Conservation (phyloP, 179 eudicot species). For the Amaranthus tricolor region DNA sequence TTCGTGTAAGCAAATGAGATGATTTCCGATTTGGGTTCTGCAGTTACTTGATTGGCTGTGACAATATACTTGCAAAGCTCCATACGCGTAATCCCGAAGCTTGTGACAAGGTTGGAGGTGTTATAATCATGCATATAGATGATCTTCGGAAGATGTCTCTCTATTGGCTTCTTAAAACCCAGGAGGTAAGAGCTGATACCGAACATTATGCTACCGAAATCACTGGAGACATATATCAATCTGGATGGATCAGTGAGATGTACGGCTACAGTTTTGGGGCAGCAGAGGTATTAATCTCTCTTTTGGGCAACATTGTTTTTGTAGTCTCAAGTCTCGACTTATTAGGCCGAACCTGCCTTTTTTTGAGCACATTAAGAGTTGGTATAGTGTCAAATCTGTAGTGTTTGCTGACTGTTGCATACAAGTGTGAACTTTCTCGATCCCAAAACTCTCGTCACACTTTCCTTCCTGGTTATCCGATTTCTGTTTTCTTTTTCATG, state of each 20-base stretch:
- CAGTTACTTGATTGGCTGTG: constrained; percentile 94
- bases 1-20: not conserved
- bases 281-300: constrained; percentile 66
- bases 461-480: too few species aligned
- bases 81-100: constrained; percentile 89
- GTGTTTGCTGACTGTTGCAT: not conserved
- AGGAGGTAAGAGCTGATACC: constrained; percentile 89
- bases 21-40: constrained; percentile 5
- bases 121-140: constrained; percentile 87
- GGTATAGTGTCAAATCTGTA: not conserved
- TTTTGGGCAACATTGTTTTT: not conserved
- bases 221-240: constrained; percentile 82
- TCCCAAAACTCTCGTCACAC: too few species aligned
- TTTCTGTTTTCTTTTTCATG: too few species aligned
- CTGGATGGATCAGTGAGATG: constrained; percentile 99
- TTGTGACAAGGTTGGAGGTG: constrained; percentile 97
- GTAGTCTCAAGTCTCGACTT: not conserved
- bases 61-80: constrained; percentile 82
- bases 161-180: constrained; percentile 83
- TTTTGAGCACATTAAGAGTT: not conserved
- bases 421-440: not conserved
- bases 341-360: not conserved
- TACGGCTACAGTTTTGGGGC: constrained; percentile 97
- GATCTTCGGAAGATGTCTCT: constrained; percentile 82
- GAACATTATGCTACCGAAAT: constrained; percentile 73